Base-by-base conservation (phyloP, 805 yeast species). In the Metschnikowia colocasiae region DNA sequence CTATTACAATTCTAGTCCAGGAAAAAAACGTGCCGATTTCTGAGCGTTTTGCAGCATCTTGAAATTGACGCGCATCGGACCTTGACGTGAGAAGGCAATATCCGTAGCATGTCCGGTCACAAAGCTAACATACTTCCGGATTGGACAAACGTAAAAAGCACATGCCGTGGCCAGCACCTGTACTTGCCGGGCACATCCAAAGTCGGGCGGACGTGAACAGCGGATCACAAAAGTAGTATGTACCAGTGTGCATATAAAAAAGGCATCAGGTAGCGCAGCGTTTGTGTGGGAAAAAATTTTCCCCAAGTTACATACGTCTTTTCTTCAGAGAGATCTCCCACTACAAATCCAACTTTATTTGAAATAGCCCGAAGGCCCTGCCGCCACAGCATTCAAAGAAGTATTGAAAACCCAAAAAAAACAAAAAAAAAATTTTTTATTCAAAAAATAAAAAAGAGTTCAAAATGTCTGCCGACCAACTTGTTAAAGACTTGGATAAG, bases 401-500 rank as follows among this genome's bases (percentile, higher is more conserved):
- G 43, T 40, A 40, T 32, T 23, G 43, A 40, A 40, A 40, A 40
- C 44, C 31, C 51, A 30, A 47, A 50, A 50, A 52, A 47, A 40
- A 45, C 45, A 44, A 45, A 42, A 40, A 51, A 51, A 43, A 49
- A 51, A 35, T 37, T 41, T 27, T 38, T 37, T 43, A 18, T 36
- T 29, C 29, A 41, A 55, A 51, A 49, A 48, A 39, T 42, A 43
- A 46, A 49, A 56, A 57, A 58, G 44, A 49, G 41, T 48, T 22
- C 47, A 51, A 41, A 48, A 63, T 64, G 64, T 62, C 68, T 52
- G 61, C 65, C 52, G 76, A 74, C 59, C 72, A 75, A 63, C 57
- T 75, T 59, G 67, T 69, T 59, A 74, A 72, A 61, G 68, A 74
- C 47, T 64, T 76, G 63, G 79, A 75, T 58, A 71, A 75, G 65